These are phyloP conservation scores for Solanum tacnaense DNA, from an alignment of 257 asterid species.

Conservation along the genomic window DNA sequence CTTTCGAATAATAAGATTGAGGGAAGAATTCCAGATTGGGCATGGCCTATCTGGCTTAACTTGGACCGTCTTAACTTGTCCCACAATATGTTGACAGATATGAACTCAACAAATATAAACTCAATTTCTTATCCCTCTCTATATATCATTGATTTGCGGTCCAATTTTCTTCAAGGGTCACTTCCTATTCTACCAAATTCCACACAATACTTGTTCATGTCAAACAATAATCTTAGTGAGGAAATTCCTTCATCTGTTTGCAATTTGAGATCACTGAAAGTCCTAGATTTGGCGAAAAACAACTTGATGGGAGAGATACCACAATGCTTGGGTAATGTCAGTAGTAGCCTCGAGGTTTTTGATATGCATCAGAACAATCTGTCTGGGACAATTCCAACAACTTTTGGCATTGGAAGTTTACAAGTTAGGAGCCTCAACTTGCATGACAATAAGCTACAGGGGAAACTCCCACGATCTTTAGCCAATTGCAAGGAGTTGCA, in stretches of 20 bases:
- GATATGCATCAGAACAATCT: neutral
- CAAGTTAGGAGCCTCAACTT: neutral
- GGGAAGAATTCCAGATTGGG: neutral
- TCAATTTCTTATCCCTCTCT: neutral
- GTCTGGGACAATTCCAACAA: neutral
- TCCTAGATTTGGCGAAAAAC: neutral
- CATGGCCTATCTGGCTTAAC: neutral
- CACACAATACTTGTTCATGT: neutral
- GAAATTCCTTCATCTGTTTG: neutral
- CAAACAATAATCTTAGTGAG: neutral
- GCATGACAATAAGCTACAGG: neutral
- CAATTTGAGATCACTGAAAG: neutral
- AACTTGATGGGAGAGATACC: neutral
- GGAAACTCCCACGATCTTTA: neutral
- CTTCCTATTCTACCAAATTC: neutral
- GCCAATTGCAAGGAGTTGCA: neutral
- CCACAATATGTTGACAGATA: neutral
- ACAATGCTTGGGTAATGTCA: neutral
- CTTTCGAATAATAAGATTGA: neutral
- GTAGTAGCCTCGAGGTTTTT: neutral
- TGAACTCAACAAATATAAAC: neutral
- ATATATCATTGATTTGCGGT: neutral
- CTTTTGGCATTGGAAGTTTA: neutral
- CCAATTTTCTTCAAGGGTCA: neutral
- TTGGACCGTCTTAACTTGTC: neutral